Percentiles rank a stretch among this genome's conserved stretches.
Conservation (phyloP, 2,329 filamentous ascomycete genomes). For the Fusarium sterilihyphosum region DNA sequence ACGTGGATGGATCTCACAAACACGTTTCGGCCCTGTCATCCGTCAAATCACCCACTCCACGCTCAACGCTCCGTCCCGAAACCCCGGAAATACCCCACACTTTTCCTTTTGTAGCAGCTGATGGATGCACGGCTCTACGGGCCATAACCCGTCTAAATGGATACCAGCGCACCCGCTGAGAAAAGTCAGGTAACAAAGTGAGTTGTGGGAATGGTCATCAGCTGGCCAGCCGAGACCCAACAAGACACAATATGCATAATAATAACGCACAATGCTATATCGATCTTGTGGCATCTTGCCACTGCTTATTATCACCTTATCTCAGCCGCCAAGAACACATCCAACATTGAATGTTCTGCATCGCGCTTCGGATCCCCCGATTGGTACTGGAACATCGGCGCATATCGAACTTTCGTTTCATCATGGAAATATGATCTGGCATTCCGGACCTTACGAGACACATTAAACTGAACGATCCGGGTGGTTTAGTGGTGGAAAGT, state of each 20-base stretch:
- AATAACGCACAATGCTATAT: constrained; percentile 8
- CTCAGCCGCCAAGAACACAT: neutral
- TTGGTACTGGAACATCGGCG: neutral
- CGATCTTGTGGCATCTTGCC: constrained; percentile 1
- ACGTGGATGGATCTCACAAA: constrained; percentile 35
- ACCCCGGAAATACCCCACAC: constrained; percentile 41
- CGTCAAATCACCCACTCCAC: constrained; percentile 33
- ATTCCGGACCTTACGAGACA: neutral
- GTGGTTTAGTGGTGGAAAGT: constrained; percentile 3
- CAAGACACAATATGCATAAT: constrained; percentile 8
- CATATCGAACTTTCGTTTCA: neutral
- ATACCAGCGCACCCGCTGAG: constrained; percentile 2
- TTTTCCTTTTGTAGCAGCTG: constrained; percentile 26
- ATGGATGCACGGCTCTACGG: constrained; percentile 38
- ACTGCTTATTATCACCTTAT: constrained; percentile 1
- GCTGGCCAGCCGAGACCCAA: neutral
- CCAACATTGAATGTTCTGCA: neutral
- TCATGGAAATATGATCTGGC: neutral
- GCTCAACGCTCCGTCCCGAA: constrained; percentile 41
- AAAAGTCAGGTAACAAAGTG: neutral
- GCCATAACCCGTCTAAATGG: constrained; percentile 23
- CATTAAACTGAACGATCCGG: neutral
- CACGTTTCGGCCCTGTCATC: constrained; percentile 44
- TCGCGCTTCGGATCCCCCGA: neutral
- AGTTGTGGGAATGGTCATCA: neutral